Evolutionary conservation across 208 protist species (phyloP), one percentile per base, ranked within the genome.

Genomic region (Trypanosoma scelopori): DNA sequence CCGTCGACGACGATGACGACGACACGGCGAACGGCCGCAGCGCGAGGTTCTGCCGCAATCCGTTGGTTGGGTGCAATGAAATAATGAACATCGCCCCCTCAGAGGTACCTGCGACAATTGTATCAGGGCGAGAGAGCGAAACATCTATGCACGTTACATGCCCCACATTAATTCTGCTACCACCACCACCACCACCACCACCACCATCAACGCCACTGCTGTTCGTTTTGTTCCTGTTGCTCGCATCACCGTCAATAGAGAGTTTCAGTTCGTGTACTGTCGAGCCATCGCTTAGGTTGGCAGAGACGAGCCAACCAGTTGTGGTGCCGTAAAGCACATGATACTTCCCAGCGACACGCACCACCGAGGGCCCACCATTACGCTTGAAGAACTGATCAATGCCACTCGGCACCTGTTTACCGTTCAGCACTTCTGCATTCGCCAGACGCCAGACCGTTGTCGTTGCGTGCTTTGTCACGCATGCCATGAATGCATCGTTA

Each of bases 401-500:
- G 0, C 61, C 52, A 32, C 62, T 55, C 2, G 69, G 68, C 30
- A 89, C 60, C 23, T 70, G 69, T 48, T 86, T 89, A 13, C 55
- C 51, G 13, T 76, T 85, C 11, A 93, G 52, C 30, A 76, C 25
- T 71, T 92, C 84, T 1, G 71, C 72, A 61, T 91, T 76, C 15
- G 58, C 52, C 23, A 89, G 53, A 11, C 71, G 47, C 84, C 86
- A 95, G 37, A 95, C 37, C 42, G 70, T 49, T 41, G 87, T 71
- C 27, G 65, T 65, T 52, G 74, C 76, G 55, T 60, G 72, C 43
- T 74, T 75, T 28, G 80, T 85, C 18, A 89, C 74, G 39, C 81
- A 90, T 4, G 71, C 84, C 74, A 92, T 69, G 60, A 83, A 87
- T 15, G 91, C 89, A 2, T 92, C 89, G 50, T 95, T 95, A 71